Base-by-base conservation (phyloP, 1,284 basidiomycete genomes). In the Ceratobasidium sp. region DNA sequence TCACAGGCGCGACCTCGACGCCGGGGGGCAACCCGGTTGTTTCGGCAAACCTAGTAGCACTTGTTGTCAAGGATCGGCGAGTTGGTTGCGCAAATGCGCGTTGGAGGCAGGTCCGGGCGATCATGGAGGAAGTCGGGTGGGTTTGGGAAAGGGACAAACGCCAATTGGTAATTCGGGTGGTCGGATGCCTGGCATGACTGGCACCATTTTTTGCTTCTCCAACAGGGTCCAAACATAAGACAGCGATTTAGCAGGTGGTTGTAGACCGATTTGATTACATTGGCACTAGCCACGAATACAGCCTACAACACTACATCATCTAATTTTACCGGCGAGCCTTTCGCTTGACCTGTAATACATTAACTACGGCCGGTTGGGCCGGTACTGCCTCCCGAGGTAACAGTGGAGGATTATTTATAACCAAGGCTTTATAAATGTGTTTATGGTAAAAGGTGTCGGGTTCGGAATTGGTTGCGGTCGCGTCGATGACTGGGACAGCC, bases 1-100 rank as follows among this genome's bases (percentile, higher is more conserved):
- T 73, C 34, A 73, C 72, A 32, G 58, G 64, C 20, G 49, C 60
- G 53, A 58, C 70, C 29, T 69, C 72, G 13, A 55, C 58, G n/a
- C 68, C 70, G 8, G 70, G 34, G 29, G 71, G 56, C 7, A 65
- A n/a, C 25, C 43, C 32, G n/a, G 34, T 42, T 7, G 62, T 38
- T 25, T 65, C 62, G 13, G 50, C 62, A n/a, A 43, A 53, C 2
- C 49, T 47, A 22, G 62, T 47, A 6, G 35, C 17, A n/a, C 34
- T 53, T 2, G 49, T 65, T 7, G 50, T n/a, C 27, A 65, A 53
- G 1, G 13, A 32, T 10, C 62, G 62, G 17, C 62, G 62, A 34
- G 15, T 31, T 10, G 62, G 22, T 29, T 42, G 47, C 29, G 13
- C 62, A 31, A 65, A 15, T 34, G 49, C 42, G 34, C 62, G 47